Conservation (phyloP, 768 basidiomycete genomes). For the Mycena galericulata region DNA sequence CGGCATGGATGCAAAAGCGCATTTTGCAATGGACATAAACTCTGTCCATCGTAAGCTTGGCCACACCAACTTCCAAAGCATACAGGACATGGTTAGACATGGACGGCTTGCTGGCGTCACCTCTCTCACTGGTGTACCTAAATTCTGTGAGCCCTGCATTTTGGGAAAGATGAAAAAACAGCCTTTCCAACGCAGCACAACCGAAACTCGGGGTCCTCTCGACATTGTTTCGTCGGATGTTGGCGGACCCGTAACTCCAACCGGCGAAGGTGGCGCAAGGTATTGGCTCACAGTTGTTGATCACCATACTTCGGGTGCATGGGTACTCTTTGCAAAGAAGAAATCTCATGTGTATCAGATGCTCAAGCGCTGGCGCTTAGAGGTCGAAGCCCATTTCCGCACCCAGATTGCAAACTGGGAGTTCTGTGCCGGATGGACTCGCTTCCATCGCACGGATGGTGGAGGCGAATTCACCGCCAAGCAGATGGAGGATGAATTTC, state of each 20-base stretch:
- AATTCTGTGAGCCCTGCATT: neutral
- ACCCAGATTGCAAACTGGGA: no score
- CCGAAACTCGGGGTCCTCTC: neutral
- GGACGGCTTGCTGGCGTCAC: neutral
- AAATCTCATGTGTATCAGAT: no score
- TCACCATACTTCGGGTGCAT: no score
- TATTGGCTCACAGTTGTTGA: no score
- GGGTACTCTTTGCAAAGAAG: no score
- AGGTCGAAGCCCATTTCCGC: no score
- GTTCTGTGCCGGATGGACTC: no score
- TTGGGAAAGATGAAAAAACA: neutral
- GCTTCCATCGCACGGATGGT: no score
- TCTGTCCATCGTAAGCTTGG: neutral
- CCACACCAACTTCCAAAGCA: neutral
- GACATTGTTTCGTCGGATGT: neutral
- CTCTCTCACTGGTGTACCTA: neutral
- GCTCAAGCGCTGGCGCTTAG: no score
- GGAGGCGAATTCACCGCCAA: no score
- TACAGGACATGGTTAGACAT: neutral
- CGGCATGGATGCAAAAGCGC: neutral
- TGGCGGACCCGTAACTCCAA: neutral
- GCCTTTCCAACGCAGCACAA: neutral
- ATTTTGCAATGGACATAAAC: constrained; percentile 2
- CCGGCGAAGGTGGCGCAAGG: no score
- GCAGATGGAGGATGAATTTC: neutral